Percentiles rank a stretch among this genome's conserved stretches.
Conservation (phyloP, 768 basidiomycete genomes). For the Amanita rubescens region DNA sequence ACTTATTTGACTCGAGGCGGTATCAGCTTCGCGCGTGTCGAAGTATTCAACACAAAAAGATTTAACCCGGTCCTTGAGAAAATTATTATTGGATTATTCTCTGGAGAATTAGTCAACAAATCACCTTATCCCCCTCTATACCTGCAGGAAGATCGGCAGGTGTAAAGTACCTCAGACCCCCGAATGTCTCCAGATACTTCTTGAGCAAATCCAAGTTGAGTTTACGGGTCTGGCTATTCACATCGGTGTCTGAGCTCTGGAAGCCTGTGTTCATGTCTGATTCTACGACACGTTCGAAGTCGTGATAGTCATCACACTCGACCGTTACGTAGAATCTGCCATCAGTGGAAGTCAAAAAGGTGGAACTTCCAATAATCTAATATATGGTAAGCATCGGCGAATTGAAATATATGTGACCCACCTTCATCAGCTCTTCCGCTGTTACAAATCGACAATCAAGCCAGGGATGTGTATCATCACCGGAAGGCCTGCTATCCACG, state of each 20-base stretch:
- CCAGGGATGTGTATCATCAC: conserved; percentile 19
- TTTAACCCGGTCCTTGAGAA: conserved; percentile 15
- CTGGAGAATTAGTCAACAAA: conserved; percentile 1
- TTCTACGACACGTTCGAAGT: conserved; percentile 2
- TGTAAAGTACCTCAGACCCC: conserved; percentile 22
- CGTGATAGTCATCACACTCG: conserved; percentile 16
- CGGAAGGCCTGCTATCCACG: conserved; percentile 19
- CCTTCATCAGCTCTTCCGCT: conserved; percentile 38
- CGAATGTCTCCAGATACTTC: conserved; percentile 28
- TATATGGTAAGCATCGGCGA: conserved; percentile 2
- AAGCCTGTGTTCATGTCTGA: conserved; percentile 5
- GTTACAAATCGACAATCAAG: conserved; percentile 38
- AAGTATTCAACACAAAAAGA: conserved; percentile 60
- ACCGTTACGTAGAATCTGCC: conserved; percentile 45
- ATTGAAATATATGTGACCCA: conserved; percentile 16
- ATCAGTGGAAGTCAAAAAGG: conserved; percentile 44
- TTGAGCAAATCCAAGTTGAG: conserved; percentile 23
- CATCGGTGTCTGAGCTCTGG: conserved; percentile 2
- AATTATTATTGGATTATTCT: neutral
- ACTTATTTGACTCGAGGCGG: conserved; percentile 43
- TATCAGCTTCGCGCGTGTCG: conserved; percentile 51
- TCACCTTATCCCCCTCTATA: conserved; percentile 19
- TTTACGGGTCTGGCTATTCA: conserved; percentile 2
- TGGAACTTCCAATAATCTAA: conserved; percentile 49
- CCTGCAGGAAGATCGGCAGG: conserved; percentile 9